A percentile compares a stretch with the other conserved stretches of the same genome.
Conservation (phyloP, 1,284 basidiomycete species). For the Lignosus rhinocerotis region DNA sequence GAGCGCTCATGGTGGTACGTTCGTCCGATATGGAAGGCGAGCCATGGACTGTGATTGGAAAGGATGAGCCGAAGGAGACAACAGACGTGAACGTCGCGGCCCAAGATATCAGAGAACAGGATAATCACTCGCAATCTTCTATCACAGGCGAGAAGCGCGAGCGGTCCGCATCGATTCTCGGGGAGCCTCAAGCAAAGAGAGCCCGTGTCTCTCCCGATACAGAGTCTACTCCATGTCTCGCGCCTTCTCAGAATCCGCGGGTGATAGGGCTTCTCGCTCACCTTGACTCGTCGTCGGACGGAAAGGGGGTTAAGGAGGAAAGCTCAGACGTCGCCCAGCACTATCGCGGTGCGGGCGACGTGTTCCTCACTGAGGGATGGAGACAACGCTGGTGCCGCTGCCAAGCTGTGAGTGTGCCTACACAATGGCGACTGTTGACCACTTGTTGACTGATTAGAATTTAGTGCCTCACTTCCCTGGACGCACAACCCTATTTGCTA, state of each 20-base stretch:
- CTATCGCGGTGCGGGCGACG: conserved; percentile 54
- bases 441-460: background rate
- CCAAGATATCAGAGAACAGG: conserved; percentile 2
- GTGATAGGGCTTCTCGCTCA: conserved; percentile 32
- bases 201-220: conserved; percentile 33
- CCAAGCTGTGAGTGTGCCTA: conserved; percentile 43
- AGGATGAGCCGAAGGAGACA: conserved; percentile 24
- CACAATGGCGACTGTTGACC: background rate
- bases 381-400: conserved; percentile 76
- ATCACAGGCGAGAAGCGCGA: conserved; percentile 50
- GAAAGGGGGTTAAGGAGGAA: background rate
- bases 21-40: conserved; percentile 30
- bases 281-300: background rate
- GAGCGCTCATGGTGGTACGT: conserved; percentile 63
- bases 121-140: background rate
- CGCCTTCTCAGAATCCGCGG: conserved; percentile 43
- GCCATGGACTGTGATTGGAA: conserved; percentile 53
- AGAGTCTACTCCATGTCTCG: conserved; percentile 44
- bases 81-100: conserved; percentile 19
- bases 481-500: conserved; percentile 57
- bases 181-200: conserved; percentile 50
- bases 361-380: conserved; percentile 73
- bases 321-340: background rate
- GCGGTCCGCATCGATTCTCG: conserved; percentile 39
- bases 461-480: conserved; percentile 58